A percentile compares a stretch with the other conserved stretches of the same genome.
Evolutionary conservation across 1,284 basidiomycete species (phyloP).

Genomic region (Tylopilus orsonianus): DNA sequence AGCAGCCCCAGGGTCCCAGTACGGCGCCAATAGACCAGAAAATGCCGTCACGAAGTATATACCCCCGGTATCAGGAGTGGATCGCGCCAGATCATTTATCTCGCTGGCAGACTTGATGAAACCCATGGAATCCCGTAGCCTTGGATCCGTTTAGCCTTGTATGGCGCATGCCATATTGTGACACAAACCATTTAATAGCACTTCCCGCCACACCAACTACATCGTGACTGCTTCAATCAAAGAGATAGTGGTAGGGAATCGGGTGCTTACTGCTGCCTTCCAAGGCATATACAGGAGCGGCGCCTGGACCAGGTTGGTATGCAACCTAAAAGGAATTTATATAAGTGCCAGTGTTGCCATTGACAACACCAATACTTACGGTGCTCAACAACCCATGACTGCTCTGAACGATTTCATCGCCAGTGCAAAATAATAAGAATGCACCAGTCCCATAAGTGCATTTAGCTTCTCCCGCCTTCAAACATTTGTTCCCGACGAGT

Average conservation of each 20-base stretch:
- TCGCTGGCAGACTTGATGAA: constrained; percentile 82
- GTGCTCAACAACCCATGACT: constrained; percentile 89
- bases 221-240: constrained; percentile 5
- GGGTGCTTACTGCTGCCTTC: constrained; percentile 82
- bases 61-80: constrained; percentile 84
- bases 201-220: constrained; percentile 91
- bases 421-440: constrained; percentile 94
- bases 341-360: constrained; percentile 16
- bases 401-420: constrained; percentile 82
- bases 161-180: not conserved
- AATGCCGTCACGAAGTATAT: constrained; percentile 98
- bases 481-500: constrained; percentile 93
- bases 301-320: constrained; percentile 84
- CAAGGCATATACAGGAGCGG: constrained; percentile 86
- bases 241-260: not conserved
- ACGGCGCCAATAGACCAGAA: constrained; percentile 87
- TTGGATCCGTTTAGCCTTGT: constrained; percentile 12
- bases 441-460: constrained; percentile 97
- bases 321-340: constrained; percentile 60
- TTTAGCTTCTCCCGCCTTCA: constrained; percentile 84
- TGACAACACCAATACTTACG: constrained; percentile 45
- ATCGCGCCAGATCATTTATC: constrained; percentile 82
- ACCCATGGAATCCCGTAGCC: constrained; percentile 87
- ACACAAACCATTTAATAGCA: constrained; percentile 79
- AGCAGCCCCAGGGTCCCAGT: constrained; percentile 88